Evolutionary conservation across 495 filamentous ascomycete species (phyloP).

Genomic region (Penicillium robsamsonii): DNA sequence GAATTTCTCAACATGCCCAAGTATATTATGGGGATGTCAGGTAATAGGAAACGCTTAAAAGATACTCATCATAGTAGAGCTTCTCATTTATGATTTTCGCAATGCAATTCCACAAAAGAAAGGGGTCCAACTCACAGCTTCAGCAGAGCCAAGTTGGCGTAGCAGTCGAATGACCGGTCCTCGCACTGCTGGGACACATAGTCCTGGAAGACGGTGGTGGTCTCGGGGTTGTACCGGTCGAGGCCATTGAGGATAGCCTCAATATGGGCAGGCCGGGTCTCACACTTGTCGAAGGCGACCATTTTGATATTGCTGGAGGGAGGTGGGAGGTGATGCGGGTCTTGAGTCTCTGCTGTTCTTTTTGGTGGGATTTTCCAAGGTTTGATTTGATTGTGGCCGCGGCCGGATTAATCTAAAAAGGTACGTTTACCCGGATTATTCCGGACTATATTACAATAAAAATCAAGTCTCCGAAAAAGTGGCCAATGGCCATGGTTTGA

Average conservation of each 20-base stretch:
- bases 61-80: constrained; percentile 1
- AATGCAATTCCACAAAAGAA: constrained; percentile 4
- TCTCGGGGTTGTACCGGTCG: constrained; percentile 98
- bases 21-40: constrained; percentile 53
- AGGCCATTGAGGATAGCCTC: constrained; percentile 87
- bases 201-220: constrained; percentile 88
- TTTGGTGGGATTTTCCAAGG: constrained; percentile 39
- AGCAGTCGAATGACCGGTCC: constrained; percentile 87
- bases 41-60: constrained; percentile 95
- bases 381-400: constrained; percentile 41
- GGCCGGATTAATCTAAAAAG: constrained; percentile 18
- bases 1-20: constrained; percentile 38
- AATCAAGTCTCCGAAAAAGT: not conserved
- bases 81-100: not conserved
- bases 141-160: constrained; percentile 90
- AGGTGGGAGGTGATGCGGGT: constrained; percentile 30
- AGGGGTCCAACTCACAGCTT: constrained; percentile 79
- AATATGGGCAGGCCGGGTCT: constrained; percentile 80
- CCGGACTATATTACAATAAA: constrained; percentile 19
- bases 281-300: constrained; percentile 56
- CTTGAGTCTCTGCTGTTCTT: constrained; percentile 28
- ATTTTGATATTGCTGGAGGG: constrained; percentile 34
- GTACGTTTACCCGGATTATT: constrained; percentile 27
- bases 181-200: constrained; percentile 96
- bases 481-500: constrained; percentile 2